Evolutionary conservation across 148 eudicot species (phyloP).

Genomic region (Persicaria maculosa): DNA sequence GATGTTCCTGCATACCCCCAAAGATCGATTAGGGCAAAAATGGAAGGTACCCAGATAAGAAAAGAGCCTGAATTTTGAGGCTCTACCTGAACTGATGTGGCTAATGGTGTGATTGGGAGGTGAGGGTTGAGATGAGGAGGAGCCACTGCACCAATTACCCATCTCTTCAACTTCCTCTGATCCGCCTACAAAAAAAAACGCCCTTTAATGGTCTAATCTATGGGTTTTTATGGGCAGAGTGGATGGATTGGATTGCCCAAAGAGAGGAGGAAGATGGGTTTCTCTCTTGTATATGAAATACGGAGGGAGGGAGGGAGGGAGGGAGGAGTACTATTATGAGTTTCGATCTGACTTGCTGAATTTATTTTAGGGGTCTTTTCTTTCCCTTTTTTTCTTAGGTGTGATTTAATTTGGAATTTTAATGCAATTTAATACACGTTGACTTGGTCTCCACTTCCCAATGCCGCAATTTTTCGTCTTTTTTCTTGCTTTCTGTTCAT

Average conservation of each 20-base stretch:
- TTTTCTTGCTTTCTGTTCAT: background rate
- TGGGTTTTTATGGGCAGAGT: too few species aligned
- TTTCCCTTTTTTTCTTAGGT: too few species aligned
- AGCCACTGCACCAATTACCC: background rate
- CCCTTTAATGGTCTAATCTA: too few species aligned
- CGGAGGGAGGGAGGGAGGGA: too few species aligned
- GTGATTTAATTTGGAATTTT: background rate
- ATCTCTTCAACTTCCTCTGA: background rate
- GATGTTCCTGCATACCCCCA: slow-evolving; percentile 24
- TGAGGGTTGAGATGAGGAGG: background rate
- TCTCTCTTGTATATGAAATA: too few species aligned
- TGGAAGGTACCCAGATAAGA: background rate
- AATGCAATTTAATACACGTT: background rate
- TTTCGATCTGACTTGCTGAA: too few species aligned
- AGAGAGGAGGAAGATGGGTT: too few species aligned
- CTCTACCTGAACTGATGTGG: background rate
- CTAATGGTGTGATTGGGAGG: background rate
- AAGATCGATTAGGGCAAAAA: too few species aligned
- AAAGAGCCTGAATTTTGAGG: background rate
- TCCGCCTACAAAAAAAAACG: too few species aligned
- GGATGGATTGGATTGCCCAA: too few species aligned
- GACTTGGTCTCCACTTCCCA: background rate
- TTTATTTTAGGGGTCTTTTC: too few species aligned
- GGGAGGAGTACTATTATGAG: too few species aligned
- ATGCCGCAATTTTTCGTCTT: background rate